Evolutionary conservation across 75 land plant genomes (phyloP).

Genomic region (Pinus taeda): DNA sequence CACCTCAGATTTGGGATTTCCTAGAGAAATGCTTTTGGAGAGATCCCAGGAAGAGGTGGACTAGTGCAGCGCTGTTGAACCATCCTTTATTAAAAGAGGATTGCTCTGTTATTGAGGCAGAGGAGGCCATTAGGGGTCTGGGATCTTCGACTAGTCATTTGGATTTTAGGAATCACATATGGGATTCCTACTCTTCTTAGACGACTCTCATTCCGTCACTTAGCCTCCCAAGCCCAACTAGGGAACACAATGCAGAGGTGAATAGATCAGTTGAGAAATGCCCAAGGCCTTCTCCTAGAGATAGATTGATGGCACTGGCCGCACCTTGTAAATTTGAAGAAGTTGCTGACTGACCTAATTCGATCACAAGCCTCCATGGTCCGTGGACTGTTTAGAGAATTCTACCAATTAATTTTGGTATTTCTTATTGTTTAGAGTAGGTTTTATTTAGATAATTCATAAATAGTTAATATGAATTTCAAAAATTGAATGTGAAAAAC

Average conservation of each 20-base stretch:
- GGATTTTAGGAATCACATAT: neutral
- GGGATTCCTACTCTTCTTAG: neutral
- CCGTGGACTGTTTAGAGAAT: neutral
- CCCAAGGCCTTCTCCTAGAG: neutral
- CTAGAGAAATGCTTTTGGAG: conserved; percentile 30
- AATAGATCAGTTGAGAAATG: neutral
- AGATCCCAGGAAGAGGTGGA: conserved; percentile 30
- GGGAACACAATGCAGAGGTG: neutral
- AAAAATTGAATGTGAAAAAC: no score
- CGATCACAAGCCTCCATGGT: neutral
- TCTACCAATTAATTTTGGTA: no score
- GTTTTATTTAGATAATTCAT: no score
- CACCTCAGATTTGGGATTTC: conserved; percentile 29
- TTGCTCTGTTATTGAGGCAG: neutral
- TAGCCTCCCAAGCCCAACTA: neutral
- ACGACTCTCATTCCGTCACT: neutral
- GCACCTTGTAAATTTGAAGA: no score
- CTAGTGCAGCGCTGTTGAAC: conserved; percentile 23
- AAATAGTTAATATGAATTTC: no score
- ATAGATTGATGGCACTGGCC: no score
- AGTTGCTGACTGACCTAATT: neutral
- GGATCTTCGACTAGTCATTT: neutral
- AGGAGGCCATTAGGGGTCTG: neutral
- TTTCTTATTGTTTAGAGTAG: no score
- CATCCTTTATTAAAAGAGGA: conserved; percentile 28